Evolutionary conservation across 139 green algal genomes (phyloP).

Genomic region (Edaphochlamys debaryana): DNA sequence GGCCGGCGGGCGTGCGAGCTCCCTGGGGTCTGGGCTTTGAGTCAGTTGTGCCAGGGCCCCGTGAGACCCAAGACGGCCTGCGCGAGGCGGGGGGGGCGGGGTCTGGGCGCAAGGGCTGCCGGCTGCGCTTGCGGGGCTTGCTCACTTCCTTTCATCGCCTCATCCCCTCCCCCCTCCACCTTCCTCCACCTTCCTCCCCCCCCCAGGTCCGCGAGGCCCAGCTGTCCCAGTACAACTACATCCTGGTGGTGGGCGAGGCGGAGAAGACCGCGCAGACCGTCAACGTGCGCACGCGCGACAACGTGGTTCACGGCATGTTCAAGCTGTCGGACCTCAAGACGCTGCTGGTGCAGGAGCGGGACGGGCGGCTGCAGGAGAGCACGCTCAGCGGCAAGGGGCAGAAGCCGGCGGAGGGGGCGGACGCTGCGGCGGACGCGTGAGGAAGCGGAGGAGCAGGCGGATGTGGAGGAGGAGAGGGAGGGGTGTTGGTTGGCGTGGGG

Average conservation of each 20-base stretch:
- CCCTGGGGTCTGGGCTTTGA: too few relatives aligned
- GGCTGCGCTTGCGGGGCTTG: too few relatives aligned
- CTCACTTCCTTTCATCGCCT: too few relatives aligned
- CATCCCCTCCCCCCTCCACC: not conserved
- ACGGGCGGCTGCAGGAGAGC: conserved; percentile 4
- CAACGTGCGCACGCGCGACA: conserved; percentile 96
- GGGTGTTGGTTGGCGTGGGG: too few relatives aligned
- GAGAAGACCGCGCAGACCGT: conserved; percentile 79
- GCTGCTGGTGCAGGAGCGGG: conserved; percentile 35
- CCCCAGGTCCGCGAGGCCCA: conserved; percentile 88
- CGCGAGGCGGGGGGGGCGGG: too few relatives aligned
- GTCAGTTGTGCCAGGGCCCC: too few relatives aligned
- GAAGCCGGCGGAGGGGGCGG: conserved; percentile 23
- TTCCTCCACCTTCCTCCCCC: too few relatives aligned
- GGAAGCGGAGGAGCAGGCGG: too few relatives aligned
- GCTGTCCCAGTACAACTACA: conserved; percentile 98
- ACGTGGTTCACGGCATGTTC: conserved; percentile 78
- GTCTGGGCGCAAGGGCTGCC: too few relatives aligned
- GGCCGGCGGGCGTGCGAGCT: too few relatives aligned
- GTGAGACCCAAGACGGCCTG: too few relatives aligned
- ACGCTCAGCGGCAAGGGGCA: conserved; percentile 40
- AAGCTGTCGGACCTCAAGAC: conserved; percentile 21
- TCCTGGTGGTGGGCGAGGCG: conserved; percentile 92
- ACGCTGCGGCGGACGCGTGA: conserved; percentile 1
- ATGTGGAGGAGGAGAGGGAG: too few relatives aligned